phyloP scores from a whole-genome alignment of 2,329 filamentous ascomycete genomes.

The Neofusicoccum umdonicola region DNA sequence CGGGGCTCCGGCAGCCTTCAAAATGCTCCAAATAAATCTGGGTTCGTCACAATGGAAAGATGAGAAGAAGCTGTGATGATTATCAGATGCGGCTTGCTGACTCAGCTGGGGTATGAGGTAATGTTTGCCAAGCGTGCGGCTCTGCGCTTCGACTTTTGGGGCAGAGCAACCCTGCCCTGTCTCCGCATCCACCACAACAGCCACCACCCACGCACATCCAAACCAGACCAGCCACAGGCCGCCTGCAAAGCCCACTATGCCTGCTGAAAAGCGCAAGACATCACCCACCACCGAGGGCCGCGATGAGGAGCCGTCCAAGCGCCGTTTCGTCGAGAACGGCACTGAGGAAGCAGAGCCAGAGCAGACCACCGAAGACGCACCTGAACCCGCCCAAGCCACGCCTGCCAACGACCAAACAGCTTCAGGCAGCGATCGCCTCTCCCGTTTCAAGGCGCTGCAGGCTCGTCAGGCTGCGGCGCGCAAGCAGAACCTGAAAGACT shows the following conservation, averaged over 20 bases:
- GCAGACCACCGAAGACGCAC: neutral
- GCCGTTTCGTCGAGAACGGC: constrained; percentile 28
- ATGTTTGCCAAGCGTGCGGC: too few species aligned
- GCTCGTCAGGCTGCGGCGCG: constrained; percentile 12
- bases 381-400: neutral
- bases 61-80: too few species aligned
- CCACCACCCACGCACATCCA: too few species aligned
- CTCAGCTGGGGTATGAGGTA: too few species aligned
- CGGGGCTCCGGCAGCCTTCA: too few species aligned
- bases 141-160: too few species aligned
- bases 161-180: too few species aligned
- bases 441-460: constrained; percentile 14
- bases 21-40: too few species aligned
- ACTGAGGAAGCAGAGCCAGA: neutral
- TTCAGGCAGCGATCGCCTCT: neutral
- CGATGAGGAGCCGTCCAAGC: constrained; percentile 33
- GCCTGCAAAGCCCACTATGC: neutral
- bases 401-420: neutral
- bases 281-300: constrained; percentile 30
- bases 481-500: constrained; percentile 10
- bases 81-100: too few species aligned
- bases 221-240: too few species aligned
- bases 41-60: too few species aligned
- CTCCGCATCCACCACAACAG: too few species aligned
- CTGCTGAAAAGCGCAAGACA: constrained; percentile 34